Conservation (phyloP, 148 eudicot genomes). For the Rhododendron henanense region DNA sequence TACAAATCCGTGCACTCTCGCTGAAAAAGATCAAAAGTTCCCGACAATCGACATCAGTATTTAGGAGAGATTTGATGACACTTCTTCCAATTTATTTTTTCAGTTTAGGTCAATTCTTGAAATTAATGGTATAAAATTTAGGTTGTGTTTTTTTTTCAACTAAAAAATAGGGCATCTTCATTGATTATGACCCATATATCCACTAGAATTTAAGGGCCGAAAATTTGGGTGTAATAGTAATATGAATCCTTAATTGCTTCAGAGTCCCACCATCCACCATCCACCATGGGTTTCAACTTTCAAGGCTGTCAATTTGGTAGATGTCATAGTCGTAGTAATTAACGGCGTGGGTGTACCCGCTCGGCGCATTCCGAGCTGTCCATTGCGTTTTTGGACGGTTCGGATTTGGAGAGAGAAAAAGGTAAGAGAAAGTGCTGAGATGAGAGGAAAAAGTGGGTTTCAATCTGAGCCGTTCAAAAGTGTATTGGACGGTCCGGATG, state of each 20-base stretch:
- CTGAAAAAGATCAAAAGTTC: no score
- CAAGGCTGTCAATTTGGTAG: slow-evolving; percentile 1
- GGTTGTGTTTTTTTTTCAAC: neutral
- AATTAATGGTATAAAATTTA: neutral
- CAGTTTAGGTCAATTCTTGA: neutral
- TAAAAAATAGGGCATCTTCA: neutral
- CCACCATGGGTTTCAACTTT: neutral
- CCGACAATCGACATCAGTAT: no score
- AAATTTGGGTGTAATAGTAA: neutral
- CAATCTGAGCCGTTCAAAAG: no score
- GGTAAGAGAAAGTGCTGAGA: no score
- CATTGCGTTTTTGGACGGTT: no score
- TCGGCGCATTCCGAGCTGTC: no score
- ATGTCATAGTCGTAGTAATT: neutral
- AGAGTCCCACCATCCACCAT: neutral
- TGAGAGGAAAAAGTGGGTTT: no score
- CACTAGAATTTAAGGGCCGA: neutral
- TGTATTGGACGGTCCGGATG: no score
- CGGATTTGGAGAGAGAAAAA: no score
- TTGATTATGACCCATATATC: neutral
- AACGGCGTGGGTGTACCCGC: neutral
- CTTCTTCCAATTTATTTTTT: no score
- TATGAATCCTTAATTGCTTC: neutral
- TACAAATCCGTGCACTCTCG: no score
- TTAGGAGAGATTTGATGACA: no score